Evolutionary conservation across 2,329 filamentous ascomycete species (phyloP).

Genomic region (Monosporascus cannonballus): DNA sequence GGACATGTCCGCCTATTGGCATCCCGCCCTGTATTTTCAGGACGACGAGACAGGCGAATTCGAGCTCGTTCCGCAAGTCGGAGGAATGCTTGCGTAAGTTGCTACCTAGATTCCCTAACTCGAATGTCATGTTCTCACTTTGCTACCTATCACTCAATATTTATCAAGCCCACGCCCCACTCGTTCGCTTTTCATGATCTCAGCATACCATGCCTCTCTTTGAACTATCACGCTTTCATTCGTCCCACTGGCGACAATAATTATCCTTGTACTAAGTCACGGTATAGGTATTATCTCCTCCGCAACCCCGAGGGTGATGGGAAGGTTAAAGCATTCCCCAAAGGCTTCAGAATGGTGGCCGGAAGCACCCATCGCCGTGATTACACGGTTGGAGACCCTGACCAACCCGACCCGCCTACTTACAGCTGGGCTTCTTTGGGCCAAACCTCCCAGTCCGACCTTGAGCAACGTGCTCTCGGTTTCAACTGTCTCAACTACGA

Average conservation of each 20-base stretch:
- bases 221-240: too few species aligned
- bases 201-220: not conserved
- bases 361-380: constrained; percentile 63
- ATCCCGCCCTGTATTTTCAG: constrained; percentile 71
- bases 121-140: too few species aligned
- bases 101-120: not conserved
- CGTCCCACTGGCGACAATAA: too few species aligned
- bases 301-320: constrained; percentile 41
- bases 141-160: too few species aligned
- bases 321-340: constrained; percentile 68
- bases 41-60: constrained; percentile 57
- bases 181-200: not conserved
- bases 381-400: constrained; percentile 64
- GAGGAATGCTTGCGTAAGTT: constrained; percentile 80
- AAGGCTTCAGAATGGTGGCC: constrained; percentile 75
- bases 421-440: constrained; percentile 62
- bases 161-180: not conserved
- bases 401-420: constrained; percentile 57
- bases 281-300: constrained; percentile 74
- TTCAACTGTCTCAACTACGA: constrained; percentile 93
- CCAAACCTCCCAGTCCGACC: constrained; percentile 58
- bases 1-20: constrained; percentile 88
- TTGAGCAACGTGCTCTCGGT: constrained; percentile 76
- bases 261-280: constrained; percentile 9
- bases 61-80: constrained; percentile 65